These are phyloP conservation scores for Pelargonium fulgidum DNA, from an alignment of 441 rosid species.

Conservation along the genomic window DNA sequence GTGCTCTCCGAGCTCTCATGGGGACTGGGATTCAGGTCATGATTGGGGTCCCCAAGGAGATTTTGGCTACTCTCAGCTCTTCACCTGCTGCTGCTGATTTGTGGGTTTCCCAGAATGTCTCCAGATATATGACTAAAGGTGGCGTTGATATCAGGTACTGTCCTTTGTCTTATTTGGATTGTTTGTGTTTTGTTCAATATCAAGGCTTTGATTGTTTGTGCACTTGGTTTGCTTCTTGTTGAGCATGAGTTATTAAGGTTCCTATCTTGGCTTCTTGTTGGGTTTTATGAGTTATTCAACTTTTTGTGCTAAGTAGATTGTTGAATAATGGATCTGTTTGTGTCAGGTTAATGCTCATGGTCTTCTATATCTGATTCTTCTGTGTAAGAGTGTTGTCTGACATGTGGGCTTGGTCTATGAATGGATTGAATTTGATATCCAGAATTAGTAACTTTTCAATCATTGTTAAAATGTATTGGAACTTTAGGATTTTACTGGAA, in stretches of 20 bases:
- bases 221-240: constrained; percentile 19
- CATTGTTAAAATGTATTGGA: not conserved
- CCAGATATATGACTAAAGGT: constrained; percentile 63
- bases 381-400: not conserved
- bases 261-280: not conserved
- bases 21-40: constrained; percentile 85
- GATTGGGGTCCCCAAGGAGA: constrained; percentile 80
- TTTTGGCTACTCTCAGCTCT: constrained; percentile 48
- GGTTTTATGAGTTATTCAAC: not conserved
- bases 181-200: constrained; percentile 12
- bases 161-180: not conserved
- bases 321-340: not conserved
- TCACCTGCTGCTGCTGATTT: constrained; percentile 57
- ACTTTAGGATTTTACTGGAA: not conserved
- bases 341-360: not conserved
- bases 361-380: not conserved
- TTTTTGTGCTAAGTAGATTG: no score
- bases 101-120: constrained; percentile 75
- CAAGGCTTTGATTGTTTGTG: constrained; percentile 31
- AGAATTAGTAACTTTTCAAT: not conserved
- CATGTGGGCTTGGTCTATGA: not conserved
- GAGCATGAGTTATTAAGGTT: not conserved
- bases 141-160: constrained; percentile 67
- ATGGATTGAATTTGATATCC: not conserved
- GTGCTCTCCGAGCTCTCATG: constrained; percentile 46